A percentile compares a stretch with the other conserved stretches of the same genome.
Evolutionary conservation across 768 basidiomycete species (phyloP).

Genomic region (Xanthoconium stramineum): DNA sequence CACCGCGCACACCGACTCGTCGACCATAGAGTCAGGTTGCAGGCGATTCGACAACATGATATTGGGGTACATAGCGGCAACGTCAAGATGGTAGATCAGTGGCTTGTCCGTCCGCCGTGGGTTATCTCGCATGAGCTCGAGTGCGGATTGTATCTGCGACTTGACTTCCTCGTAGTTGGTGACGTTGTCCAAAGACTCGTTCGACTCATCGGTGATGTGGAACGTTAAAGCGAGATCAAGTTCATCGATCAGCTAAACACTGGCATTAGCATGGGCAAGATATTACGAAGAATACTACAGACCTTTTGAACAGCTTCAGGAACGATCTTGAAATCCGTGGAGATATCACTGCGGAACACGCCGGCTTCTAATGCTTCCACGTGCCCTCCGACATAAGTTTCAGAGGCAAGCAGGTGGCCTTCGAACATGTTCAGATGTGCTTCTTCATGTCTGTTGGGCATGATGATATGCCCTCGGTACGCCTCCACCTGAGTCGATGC

Average conservation of each 20-base stretch:
- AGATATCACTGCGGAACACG: conserved; percentile 95
- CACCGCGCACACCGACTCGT: conserved; percentile 94
- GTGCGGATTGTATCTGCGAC: conserved; percentile 63
- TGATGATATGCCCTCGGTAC: conserved; percentile 85
- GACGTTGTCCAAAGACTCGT: conserved; percentile 74
- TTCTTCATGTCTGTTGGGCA: conserved; percentile 98
- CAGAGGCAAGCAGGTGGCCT: conserved; percentile 93
- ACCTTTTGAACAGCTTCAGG: conserved; percentile 86
- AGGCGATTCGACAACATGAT: conserved; percentile 99
- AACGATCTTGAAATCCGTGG: conserved; percentile 91
- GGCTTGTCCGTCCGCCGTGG: conserved; percentile 88
- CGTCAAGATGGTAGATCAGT: conserved; percentile 97
- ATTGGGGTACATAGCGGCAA: conserved; percentile 99
- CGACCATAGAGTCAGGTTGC: conserved; percentile 96
- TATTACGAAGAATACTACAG: conserved; percentile 1
- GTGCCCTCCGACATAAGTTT: conserved; percentile 98
- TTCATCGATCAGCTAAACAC: conserved; percentile 81
- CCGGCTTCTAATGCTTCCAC: conserved; percentile 98
- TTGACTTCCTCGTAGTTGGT: conserved; percentile 96
- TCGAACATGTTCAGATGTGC: conserved; percentile 89
- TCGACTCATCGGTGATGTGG: conserved; percentile 82
- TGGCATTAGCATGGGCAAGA: background rate
- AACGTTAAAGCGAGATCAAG: conserved; percentile 91
- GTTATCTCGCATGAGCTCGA: conserved; percentile 89
- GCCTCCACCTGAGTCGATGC: conserved; percentile 78